Percentiles rank a stretch among this genome's conserved stretches.
Evolutionary conservation across 768 basidiomycete genomes (phyloP).

Genomic region (Xanthoconium stramineum): DNA sequence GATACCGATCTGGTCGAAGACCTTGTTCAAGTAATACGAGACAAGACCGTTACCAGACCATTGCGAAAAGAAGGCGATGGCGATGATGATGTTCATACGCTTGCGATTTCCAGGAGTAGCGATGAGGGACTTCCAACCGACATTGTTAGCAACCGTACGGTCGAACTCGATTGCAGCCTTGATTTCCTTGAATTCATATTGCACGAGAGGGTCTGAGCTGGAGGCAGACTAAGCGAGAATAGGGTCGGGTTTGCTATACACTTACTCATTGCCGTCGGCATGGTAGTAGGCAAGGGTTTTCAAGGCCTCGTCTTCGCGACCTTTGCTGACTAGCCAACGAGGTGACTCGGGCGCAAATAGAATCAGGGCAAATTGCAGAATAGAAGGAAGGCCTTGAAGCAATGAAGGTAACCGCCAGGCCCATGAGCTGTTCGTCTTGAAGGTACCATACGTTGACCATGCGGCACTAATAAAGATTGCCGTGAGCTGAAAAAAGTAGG

Average conservation of each 20-base stretch:
- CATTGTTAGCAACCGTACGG: conserved; percentile 49
- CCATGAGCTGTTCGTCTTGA: conserved; percentile 65
- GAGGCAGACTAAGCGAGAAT: background rate
- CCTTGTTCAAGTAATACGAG: conserved; percentile 76
- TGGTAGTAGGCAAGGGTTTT: conserved; percentile 79
- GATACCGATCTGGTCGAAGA: conserved; percentile 68
- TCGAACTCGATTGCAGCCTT: conserved; percentile 74
- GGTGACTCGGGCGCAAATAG: conserved; percentile 81
- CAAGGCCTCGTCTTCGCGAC: conserved; percentile 65
- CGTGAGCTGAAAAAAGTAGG: background rate
- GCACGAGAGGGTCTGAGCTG: conserved; percentile 62
- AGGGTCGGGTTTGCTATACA: background rate
- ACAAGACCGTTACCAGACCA: conserved; percentile 87
- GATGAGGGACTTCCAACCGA: conserved; percentile 71
- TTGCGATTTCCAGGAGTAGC: conserved; percentile 66
- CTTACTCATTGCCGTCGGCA: conserved; percentile 65
- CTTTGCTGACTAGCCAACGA: conserved; percentile 77
- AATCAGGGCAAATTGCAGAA: conserved; percentile 63
- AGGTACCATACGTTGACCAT: conserved; percentile 84
- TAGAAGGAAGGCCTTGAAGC: conserved; percentile 66
- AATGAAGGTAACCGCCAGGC: conserved; percentile 81
- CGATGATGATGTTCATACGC: conserved; percentile 74
- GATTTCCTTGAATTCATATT: conserved; percentile 79
- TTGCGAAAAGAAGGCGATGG: conserved; percentile 80
- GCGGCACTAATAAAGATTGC: conserved; percentile 47